Conservation (phyloP, 805 yeast species). For the Lipomyces chichibuensis region DNA sequence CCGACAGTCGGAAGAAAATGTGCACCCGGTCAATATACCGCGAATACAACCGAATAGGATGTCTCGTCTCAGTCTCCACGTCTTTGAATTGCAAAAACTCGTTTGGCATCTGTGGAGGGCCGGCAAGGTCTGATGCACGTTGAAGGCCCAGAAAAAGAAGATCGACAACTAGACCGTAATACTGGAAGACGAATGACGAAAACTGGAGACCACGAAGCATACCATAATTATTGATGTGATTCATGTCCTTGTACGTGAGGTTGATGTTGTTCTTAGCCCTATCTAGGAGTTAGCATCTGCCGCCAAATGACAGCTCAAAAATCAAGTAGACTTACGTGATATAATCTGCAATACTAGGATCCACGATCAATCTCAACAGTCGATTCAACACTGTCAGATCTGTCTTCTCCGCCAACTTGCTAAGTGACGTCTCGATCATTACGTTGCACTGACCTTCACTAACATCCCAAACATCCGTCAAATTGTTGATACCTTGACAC, state of each 20-base stretch:
- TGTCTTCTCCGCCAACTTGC: slow-evolving; percentile 76
- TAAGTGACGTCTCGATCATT: slow-evolving; percentile 74
- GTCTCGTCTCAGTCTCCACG: slow-evolving; percentile 59
- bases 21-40: slow-evolving; percentile 84
- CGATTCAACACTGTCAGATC: slow-evolving; percentile 87
- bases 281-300: background rate
- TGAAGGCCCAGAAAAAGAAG: slow-evolving; percentile 80
- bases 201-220: slow-evolving; percentile 86
- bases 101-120: slow-evolving; percentile 66
- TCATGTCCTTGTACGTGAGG: slow-evolving; percentile 90
- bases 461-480: slow-evolving; percentile 78
- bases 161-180: slow-evolving; percentile 84
- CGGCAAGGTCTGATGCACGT: slow-evolving; percentile 86
- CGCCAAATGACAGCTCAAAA: background rate
- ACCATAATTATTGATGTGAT: slow-evolving; percentile 86
- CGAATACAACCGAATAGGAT: slow-evolving; percentile 79
- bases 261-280: slow-evolving; percentile 84
- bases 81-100: slow-evolving; percentile 74
- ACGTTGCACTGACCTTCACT: slow-evolving; percentile 76
- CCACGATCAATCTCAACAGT: slow-evolving; percentile 75
- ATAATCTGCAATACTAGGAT: slow-evolving; percentile 91
- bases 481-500: slow-evolving; percentile 87
- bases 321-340: slow-evolving; percentile 47
- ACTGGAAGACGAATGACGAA: slow-evolving; percentile 86
- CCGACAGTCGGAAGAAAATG: slow-evolving; percentile 73